Conservation (phyloP, 2,329 filamentous ascomycete species). For the Penicillium sp. region DNA sequence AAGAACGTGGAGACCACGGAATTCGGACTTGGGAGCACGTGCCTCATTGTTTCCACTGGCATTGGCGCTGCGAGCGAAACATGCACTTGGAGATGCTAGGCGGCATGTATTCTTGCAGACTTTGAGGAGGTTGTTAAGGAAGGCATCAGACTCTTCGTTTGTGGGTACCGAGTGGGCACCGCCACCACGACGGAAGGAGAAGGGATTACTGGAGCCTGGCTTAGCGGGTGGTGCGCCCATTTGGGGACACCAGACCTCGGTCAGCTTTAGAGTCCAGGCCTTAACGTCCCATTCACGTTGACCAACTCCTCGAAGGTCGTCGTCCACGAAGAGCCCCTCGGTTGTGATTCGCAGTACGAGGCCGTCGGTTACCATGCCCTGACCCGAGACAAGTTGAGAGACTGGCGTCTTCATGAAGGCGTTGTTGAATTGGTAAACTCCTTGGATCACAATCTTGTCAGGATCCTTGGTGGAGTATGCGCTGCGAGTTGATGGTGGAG, state of each 20-base stretch:
- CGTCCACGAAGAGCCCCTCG: constrained; percentile 94
- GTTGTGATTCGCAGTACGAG: constrained; percentile 89
- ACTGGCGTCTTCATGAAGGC: constrained; percentile 83
- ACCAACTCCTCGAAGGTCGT: constrained; percentile 86
- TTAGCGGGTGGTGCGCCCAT: constrained; percentile 47
- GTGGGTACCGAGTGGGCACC: constrained; percentile 54
- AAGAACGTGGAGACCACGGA: constrained; percentile 55
- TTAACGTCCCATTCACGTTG: constrained; percentile 99
- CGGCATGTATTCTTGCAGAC: constrained; percentile 66
- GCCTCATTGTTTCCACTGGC: constrained; percentile 23
- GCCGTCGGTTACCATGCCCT: constrained; percentile 84
- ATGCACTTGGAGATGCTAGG: constrained; percentile 43
- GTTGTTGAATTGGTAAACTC: constrained; percentile 90
- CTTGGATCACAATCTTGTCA: constrained; percentile 93
- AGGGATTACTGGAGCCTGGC: constrained; percentile 25
- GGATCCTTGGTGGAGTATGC: constrained; percentile 87
- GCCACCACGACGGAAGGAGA: constrained; percentile 42
- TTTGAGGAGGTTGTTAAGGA: constrained; percentile 61
- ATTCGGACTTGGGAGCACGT: constrained; percentile 34
- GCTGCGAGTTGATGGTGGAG: constrained; percentile 73
- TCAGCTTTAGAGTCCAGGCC: constrained; percentile 90
- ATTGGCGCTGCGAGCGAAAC: constrained; percentile 32
- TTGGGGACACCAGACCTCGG: constrained; percentile 82
- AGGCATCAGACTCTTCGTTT: constrained; percentile 67
- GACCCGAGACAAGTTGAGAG: constrained; percentile 84